Evolutionary conservation across 352 stramenopile species (phyloP).

Genomic region (Pythium brachiatum): DNA sequence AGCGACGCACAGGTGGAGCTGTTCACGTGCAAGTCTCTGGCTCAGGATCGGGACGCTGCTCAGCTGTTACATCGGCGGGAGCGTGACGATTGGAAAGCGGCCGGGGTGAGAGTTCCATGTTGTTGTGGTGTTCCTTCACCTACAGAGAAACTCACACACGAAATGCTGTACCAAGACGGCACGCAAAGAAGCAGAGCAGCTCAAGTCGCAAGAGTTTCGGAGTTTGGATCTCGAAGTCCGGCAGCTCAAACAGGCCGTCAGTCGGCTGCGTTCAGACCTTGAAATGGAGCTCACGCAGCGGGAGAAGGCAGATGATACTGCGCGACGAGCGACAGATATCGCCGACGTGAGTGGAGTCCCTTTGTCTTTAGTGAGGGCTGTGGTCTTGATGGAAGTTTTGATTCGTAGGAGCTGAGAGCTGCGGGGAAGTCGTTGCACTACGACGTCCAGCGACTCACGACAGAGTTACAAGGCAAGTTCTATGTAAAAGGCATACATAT

Average conservation of each 20-base stretch:
- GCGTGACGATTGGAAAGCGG: conserved; percentile 45
- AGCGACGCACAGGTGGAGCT: conserved; percentile 45
- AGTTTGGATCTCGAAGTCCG: conserved; percentile 53
- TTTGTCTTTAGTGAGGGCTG: no score
- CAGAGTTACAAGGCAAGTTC: conserved; percentile 35
- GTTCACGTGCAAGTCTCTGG: conserved; percentile 42
- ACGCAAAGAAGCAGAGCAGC: conserved; percentile 27
- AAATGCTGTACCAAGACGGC: background rate
- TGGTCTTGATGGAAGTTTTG: no score
- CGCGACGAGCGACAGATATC: conserved; percentile 32
- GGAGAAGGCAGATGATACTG: conserved; percentile 38
- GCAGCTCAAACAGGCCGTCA: conserved; percentile 39
- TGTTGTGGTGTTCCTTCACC: no score
- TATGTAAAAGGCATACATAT: background rate
- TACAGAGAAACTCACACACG: background rate
- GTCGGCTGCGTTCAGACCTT: conserved; percentile 42
- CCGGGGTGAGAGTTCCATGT: conserved; percentile 25
- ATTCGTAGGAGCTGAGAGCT: conserved; percentile 46
- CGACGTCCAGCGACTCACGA: conserved; percentile 32
- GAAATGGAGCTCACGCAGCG: conserved; percentile 46
- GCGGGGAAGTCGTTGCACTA: conserved; percentile 32
- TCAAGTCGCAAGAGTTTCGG: conserved; percentile 44
- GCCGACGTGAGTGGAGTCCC: conserved; percentile 41
- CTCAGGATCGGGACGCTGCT: conserved; percentile 42
- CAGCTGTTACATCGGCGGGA: conserved; percentile 36